Base-by-base conservation (phyloP, 148 eudicot genomes). In the Chenopodium formosanum region DNA sequence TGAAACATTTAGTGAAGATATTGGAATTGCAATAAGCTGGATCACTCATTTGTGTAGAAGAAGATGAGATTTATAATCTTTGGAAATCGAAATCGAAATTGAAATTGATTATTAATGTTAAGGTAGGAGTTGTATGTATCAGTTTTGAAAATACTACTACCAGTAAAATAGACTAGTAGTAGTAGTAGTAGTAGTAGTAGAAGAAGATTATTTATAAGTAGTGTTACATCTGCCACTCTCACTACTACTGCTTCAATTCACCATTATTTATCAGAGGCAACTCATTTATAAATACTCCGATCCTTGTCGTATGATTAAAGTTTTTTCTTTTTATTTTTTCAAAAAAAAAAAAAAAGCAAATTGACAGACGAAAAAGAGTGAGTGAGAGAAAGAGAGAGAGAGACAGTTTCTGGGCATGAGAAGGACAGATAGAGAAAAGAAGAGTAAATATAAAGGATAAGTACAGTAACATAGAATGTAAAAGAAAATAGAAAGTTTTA, bases 1-100 rank as follows among this genome's bases (percentile, higher is more conserved):
- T 86, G 87, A 88, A 90, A 79, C 90, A 88, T 83, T 81, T 80
- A 20, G 85, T 82, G 78, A 83, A 88, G 81, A 86, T 83, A 78
- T 82, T 78, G 79, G 80, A 83, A 65, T 20, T 70, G 67, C 74
- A 50, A 8, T 66, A 65, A 75, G 66, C 50, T 7, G 80, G 80
- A 70, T 82, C 84, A 76, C 69, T 82, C 84, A 82, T 82, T 52
- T 76, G 25, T 4, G 8, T 40, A 6, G 44, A 40, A 40, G 8
- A 40, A 4, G 44, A 37, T 40, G 44, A 37, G 44, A 37, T 37
- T 37, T 37, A 37, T 27, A 27, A 27, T 37, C 7, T 37, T 37
- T 37, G 7, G 7, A 34, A 34, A 34, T 34, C 37, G 4, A 34
- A 34, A 37, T 37, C 40, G 6, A 4, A 37, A 37, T 37, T 7